Evolutionary conservation across 1,284 basidiomycete genomes (phyloP).

Genomic region (Sporisorium iseilematis-ciliati): DNA sequence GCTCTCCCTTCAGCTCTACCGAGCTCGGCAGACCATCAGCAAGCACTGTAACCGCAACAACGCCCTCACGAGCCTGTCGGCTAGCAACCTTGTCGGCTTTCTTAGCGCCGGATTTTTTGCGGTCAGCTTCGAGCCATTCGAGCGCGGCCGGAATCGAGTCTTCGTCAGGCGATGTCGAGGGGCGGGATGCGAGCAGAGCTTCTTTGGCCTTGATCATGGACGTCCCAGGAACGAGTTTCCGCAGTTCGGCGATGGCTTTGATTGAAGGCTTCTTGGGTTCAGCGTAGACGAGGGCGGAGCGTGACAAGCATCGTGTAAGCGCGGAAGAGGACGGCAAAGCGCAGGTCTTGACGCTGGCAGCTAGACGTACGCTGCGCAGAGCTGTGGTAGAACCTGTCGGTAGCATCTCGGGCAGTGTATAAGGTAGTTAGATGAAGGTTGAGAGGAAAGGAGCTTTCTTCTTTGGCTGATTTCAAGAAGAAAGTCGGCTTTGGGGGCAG

Average conservation of each 20-base stretch:
- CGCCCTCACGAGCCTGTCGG: constrained; percentile 81
- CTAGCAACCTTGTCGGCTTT: constrained; percentile 86
- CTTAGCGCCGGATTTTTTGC: constrained; percentile 78
- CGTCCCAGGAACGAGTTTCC: constrained; percentile 78
- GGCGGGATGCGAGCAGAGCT: constrained; percentile 78
- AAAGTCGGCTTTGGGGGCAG: too few species aligned
- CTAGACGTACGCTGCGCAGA: constrained; percentile 17
- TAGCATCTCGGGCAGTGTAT: constrained; percentile 4
- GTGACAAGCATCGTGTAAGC: constrained; percentile 12
- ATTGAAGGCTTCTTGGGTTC: constrained; percentile 71
- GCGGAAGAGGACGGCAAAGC: background rate
- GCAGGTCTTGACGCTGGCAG: background rate
- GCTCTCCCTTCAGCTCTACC: constrained; percentile 24
- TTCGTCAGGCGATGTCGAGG: constrained; percentile 69
- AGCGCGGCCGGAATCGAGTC: constrained; percentile 83
- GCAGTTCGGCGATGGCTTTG: constrained; percentile 85
- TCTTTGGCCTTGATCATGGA: constrained; percentile 89
- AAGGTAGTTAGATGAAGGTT: too few species aligned
- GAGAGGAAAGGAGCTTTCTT: background rate
- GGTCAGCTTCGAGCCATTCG: constrained; percentile 83
- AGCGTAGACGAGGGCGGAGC: constrained; percentile 8
- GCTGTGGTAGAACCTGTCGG: constrained; percentile 2
- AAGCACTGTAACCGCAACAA: constrained; percentile 81
- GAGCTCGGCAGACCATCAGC: constrained; percentile 73
- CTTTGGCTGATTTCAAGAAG: background rate